Base-by-base conservation (phyloP, 2,329 filamentous ascomycete genomes). In the Drechmeria coniospora region DNA sequence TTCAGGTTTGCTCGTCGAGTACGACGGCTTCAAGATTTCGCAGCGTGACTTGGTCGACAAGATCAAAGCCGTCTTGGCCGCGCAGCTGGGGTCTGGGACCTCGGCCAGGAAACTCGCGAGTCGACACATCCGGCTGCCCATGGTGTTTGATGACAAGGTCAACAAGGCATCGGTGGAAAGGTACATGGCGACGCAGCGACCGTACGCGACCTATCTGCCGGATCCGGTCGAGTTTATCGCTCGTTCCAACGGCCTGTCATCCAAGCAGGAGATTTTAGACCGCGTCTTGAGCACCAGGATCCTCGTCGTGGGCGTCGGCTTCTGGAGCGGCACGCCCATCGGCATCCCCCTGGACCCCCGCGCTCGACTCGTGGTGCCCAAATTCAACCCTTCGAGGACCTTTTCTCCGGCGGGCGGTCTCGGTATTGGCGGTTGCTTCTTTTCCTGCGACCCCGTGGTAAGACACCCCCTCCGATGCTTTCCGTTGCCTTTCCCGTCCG, bases 151-250 rank as follows among this genome's bases (percentile, higher is more conserved):
- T 11, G 27, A 29, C 13, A 14, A 21, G 13, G 22, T 25, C 17
- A 29, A 29, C 22, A 19, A 24, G 12, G 15, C 15, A 4, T 19
- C 21, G 7, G 12, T 25, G 4, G 19, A 65, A 31, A 56, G 69
- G 8, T 75, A 76, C 43, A 70, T 67, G 51, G 61, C 63, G 16
- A 72, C 65, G 4, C 65, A 70, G 33, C 56, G 70, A 2, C 63
- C 65, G 2, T 61, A 68, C 16, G 71, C 71, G 1, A 57, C 63
- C 1, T 76, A 73, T 33, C 50, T 75, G 0, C 70, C 70, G 0
- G 63, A 71, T 38, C 71, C 71, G 25, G 53, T 74, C 21, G 56
- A 63, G 1, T 76, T 71, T 30, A 34, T 53, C 6, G 39, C 38
- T 5, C 41, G 46, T 20, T 51, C 48, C 27, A 59, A 59, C 28